Evolutionary conservation across 2,329 filamentous ascomycete species (phyloP), one percentile per base, ranked within the genome.

Genomic region (Penicillium sp.): DNA sequence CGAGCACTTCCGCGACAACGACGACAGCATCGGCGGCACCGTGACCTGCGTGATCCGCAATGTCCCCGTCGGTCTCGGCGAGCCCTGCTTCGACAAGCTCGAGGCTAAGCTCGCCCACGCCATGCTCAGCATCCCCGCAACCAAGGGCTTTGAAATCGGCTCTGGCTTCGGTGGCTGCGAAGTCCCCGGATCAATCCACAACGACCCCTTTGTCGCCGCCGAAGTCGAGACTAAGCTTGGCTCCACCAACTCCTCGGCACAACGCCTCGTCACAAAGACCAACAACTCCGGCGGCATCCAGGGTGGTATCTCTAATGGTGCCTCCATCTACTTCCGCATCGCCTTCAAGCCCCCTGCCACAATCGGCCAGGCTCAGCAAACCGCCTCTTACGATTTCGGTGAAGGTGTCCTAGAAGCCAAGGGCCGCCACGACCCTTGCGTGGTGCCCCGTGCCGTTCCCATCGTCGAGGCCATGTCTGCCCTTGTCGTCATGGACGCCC

Each of bases 241-340:
- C 47, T 45, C 44, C 61, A 56, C 58, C n/a, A 66, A 51, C 50
- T 56, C 61, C 51, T 64, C 63, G 63, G 69, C 31, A 62, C 87
- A 90, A 19, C 85, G 83, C 65, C 85, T 97, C 57, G 90, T 88
- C 8, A 97, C 94, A 60, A 91, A 90, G 82, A 97, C 94, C 29
- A 98, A 98, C 83, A 93, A 97, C 83, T 94, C 90, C 2, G 94
- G 94, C 13, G 95, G 94, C 66, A 92, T 98, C 69, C 94, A 98
- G 81, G 95, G 94, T 48, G 94, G 94, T 56, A 98, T 98, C 79
- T 90, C 91, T 55, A 98, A 98, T 78, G 95, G 94, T 61, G 91
- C 92, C 44, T 90, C 89, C 62, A 92, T 98, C 81, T 98, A 95
- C 85, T 98, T 98, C 86, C 88, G 91, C 55, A 90, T 97, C 5